phyloP scores from a whole-genome alignment of 2,329 filamentous ascomycete genomes.

The Neofusicoccum kwambonambiense region DNA sequence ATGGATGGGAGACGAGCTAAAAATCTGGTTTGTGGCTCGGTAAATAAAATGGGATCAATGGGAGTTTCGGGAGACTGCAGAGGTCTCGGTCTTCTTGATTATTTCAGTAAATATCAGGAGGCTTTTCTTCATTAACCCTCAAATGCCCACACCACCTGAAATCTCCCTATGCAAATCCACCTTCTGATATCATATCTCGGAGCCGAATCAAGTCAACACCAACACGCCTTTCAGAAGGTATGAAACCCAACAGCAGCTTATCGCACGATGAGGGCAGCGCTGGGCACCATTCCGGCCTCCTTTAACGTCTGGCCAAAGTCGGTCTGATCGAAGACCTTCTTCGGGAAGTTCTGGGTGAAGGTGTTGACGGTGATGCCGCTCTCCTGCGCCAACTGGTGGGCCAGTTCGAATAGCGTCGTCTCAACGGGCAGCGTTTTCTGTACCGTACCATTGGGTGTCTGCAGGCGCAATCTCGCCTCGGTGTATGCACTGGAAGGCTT shows the following conservation, averaged over 20 bases:
- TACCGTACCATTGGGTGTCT: conserved; percentile 72
- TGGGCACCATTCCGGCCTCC: conserved; percentile 86
- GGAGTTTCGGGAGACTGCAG: background rate
- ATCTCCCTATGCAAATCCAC: background rate
- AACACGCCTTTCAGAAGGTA: background rate
- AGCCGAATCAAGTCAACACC: background rate
- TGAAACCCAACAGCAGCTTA: conserved; percentile 25
- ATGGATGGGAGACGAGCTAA: background rate
- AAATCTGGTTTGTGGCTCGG: background rate
- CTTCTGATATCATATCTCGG: background rate
- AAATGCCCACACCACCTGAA: background rate
- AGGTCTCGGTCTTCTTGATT: background rate
- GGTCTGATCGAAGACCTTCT: conserved; percentile 67
- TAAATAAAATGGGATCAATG: background rate
- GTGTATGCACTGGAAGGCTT: conserved; percentile 71
- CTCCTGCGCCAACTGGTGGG: conserved; percentile 70
- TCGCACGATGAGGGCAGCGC: conserved; percentile 78
- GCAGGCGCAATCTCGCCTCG: conserved; percentile 78
- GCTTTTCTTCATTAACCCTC: background rate
- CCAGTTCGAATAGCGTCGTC: conserved; percentile 90
- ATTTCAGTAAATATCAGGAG: background rate
- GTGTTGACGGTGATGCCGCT: conserved; percentile 67
- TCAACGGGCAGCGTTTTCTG: conserved; percentile 86
- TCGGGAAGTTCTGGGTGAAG: conserved; percentile 84
- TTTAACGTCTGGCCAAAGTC: conserved; percentile 91